phyloP scores from a whole-genome alignment of 1,139 yeast genomes.

The Pichia sp. region DNA sequence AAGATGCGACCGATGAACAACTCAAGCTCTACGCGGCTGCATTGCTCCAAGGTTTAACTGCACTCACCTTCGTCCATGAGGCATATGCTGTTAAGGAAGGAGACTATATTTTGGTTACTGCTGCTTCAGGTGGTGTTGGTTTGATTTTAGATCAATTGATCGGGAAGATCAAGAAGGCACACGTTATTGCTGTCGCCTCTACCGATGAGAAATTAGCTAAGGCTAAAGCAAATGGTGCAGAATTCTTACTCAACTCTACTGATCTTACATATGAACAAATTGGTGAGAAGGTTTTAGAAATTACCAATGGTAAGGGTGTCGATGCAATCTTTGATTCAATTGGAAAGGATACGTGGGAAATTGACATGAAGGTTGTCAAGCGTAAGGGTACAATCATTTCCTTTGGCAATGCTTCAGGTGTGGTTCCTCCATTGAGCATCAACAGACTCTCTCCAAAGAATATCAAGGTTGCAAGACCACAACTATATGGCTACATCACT shows the following conservation, averaged over 20 bases:
- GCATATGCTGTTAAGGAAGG: slow-evolving; percentile 60
- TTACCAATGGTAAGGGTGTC: slow-evolving; percentile 69
- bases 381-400: slow-evolving; percentile 70
- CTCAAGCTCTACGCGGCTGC: slow-evolving; percentile 53
- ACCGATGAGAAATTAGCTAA: slow-evolving; percentile 53
- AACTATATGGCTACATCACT: slow-evolving; percentile 43
- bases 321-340: slow-evolving; percentile 70
- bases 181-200: slow-evolving; percentile 80
- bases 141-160: slow-evolving; percentile 59
- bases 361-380: slow-evolving; percentile 53
- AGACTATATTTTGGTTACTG: slow-evolving; percentile 71
- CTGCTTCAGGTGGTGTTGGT: slow-evolving; percentile 96
- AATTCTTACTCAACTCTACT: slow-evolving; percentile 52
- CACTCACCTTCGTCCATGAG: slow-evolving; percentile 59
- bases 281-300: slow-evolving; percentile 49
- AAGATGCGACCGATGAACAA: slow-evolving; percentile 37
- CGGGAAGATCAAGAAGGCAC: slow-evolving; percentile 53
- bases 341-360: slow-evolving; percentile 72
- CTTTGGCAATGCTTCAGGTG: slow-evolving; percentile 86
- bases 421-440: slow-evolving; percentile 59
- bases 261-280: slow-evolving; percentile 42
- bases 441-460: slow-evolving; percentile 51
- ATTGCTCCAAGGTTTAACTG: slow-evolving; percentile 71
- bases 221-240: slow-evolving; percentile 71
- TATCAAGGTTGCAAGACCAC: slow-evolving; percentile 58